Base-by-base conservation (phyloP, 768 basidiomycete genomes). In the Tephrocybe sp. region DNA sequence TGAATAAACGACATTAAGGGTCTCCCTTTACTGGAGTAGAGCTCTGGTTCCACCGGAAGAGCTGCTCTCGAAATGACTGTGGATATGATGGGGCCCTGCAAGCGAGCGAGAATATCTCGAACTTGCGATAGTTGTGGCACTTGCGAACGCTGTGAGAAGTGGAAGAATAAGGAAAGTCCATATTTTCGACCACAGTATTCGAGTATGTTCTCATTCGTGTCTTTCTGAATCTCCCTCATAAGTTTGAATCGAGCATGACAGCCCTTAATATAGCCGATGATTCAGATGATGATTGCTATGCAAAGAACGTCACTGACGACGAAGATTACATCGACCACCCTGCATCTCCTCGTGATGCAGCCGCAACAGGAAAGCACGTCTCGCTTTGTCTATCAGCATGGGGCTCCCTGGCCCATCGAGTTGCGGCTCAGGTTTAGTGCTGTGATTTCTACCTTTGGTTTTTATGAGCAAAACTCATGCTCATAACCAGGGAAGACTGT, bases 241-340 rank as follows among this genome's bases (percentile, higher is more conserved):
- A n/a, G n/a, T n/a, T n/a, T 14, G 38, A 18, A 9, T 6, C 4
- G 5, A 20, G n/a, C n/a, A 47, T 64, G 65, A 2, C 67, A 75
- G 25, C 66, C 70, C 14, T 46, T 77, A 4, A 51, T 64, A 6
- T 53, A 58, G 7, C 50, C 68, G 37, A 49, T 75, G 3, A 61
- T 17, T 60, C 73, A 21, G 60, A 65, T 1, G 79, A 81, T 53
- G 49, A 63, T 12, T 62, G 60, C 12, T 58, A 78, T 10, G 79
- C 81, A 0, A 63, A 60, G 47, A 79, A 74, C 50, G 54, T 83
- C 8, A 68, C 68, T 9, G 32, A n/a, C 21, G 12, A 21, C 14
- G 41, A 40, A 18, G 40, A 44, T 45, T 32, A 25, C 14, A 15
- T 20, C 1, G 36, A 49, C 17, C 4, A 32, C n/a, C 14, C 15